Evolutionary conservation across 192 early-diverging fungal genomes (phyloP).

Genomic region (Entrophospora sp.): DNA sequence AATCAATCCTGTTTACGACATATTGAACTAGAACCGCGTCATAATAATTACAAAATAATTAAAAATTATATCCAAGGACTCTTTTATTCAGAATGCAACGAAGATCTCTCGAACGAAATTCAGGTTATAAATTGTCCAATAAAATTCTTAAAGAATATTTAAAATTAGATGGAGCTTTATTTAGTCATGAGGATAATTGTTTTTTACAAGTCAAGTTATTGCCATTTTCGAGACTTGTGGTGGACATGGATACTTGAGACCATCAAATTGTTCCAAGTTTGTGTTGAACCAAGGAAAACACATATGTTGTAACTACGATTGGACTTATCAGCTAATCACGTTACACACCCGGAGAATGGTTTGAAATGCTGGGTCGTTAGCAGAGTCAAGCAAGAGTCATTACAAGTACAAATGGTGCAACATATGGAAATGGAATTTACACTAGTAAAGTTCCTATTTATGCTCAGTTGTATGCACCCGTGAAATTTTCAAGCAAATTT

Average conservation of each 20-base stretch:
- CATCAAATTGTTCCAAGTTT: not conserved
- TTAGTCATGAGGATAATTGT: not conserved
- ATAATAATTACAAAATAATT: no score
- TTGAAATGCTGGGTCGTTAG: no score
- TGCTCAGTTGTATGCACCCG: not conserved
- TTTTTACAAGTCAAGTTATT: not conserved
- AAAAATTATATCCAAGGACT: no score
- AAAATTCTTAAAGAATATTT: slow-evolving; percentile 2
- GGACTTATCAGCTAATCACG: slow-evolving; percentile 8
- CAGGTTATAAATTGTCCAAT: not conserved
- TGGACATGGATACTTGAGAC: not conserved
- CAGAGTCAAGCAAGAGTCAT: no score
- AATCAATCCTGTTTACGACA: no score
- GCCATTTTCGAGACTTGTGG: not conserved
- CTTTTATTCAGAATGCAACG: no score
- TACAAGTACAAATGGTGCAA: not conserved
- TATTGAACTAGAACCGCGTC: no score
- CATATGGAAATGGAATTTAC: not conserved
- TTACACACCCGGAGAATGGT: not conserved
- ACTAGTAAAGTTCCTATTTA: not conserved
- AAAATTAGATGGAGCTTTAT: not conserved
- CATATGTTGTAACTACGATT: not conserved
- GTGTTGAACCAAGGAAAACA: not conserved
- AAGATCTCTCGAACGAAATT: not conserved
- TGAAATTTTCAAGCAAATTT: no score